Conservation (phyloP, 2,329 filamentous ascomycete species). For the Exophiala xenobiotica region DNA sequence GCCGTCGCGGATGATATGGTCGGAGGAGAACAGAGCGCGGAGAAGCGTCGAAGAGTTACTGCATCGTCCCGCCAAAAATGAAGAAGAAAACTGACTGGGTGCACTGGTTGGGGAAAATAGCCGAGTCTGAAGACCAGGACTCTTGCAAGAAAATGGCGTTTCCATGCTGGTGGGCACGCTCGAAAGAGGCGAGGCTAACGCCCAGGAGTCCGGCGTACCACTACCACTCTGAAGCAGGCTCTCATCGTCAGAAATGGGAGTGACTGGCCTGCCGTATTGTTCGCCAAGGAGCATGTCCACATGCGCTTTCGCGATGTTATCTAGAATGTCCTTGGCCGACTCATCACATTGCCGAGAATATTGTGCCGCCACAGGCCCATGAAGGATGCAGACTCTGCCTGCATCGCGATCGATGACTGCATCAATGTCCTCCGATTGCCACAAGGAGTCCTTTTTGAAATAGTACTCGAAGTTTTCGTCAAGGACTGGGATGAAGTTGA, state of each 20-base stretch:
- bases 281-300: slow-evolving; percentile 78
- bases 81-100: background rate
- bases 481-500: slow-evolving; percentile 88
- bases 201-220: slow-evolving; percentile 1
- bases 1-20: slow-evolving; percentile 2
- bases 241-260: slow-evolving; percentile 74
- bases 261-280: slow-evolving; percentile 71
- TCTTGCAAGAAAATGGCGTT: slow-evolving; percentile 1
- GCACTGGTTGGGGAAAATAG: background rate
- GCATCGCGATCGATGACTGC: slow-evolving; percentile 96
- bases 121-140: background rate
- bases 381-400: slow-evolving; percentile 90
- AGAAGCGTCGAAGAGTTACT: slow-evolving; percentile 2
- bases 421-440: slow-evolving; percentile 97
- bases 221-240: slow-evolving; percentile 70
- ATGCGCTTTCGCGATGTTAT: slow-evolving; percentile 83
- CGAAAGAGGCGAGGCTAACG: background rate
- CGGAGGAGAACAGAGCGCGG: background rate
- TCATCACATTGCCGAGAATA: slow-evolving; percentile 89
- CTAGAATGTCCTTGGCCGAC: slow-evolving; percentile 90
- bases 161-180: background rate
- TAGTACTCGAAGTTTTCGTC: slow-evolving; percentile 98
- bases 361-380: slow-evolving; percentile 88
- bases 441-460: slow-evolving; percentile 99
- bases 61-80: slow-evolving; percentile 3